phyloP scores from a whole-genome alignment of 768 basidiomycete species.

The Lactarius akahatsu region DNA sequence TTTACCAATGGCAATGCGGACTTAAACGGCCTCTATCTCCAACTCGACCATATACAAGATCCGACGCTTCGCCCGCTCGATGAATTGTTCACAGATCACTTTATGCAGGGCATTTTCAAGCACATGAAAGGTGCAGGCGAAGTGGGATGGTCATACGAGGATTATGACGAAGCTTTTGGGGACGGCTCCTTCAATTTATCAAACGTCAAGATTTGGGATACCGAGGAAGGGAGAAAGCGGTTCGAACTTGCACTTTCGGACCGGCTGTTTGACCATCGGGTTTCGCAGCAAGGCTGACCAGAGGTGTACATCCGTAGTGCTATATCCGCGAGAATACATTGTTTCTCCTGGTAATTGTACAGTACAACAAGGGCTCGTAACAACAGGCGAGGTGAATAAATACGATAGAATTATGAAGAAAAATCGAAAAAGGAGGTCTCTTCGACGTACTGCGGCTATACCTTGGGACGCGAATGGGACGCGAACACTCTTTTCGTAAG shows the following conservation, averaged over 20 bases:
- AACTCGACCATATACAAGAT: conserved; percentile 15
- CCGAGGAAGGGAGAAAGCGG: conserved; percentile 8
- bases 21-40: conserved; percentile 7
- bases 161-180: conserved; percentile 6
- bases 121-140: conserved; percentile 11
- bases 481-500: no score
- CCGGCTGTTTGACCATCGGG: conserved; percentile 9
- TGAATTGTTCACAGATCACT: conserved; percentile 13
- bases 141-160: neutral
- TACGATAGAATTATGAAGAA: no score
- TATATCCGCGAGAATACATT: no score
- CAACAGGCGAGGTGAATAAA: no score
- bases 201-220: conserved; percentile 2
- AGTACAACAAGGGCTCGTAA: no score
- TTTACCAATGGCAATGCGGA: conserved; percentile 11
- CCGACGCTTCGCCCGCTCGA: conserved; percentile 15
- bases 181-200: conserved; percentile 5
- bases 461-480: no score
- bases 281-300: neutral
- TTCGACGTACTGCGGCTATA: no score
- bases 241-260: conserved; percentile 8
- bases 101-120: conserved; percentile 13
- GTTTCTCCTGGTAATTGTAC: no score
- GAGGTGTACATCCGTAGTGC: neutral
- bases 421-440: no score